A percentile compares a stretch with the other conserved stretches of the same genome.
These are phyloP conservation scores for Trichoderma sp. DNA, from an alignment of 2,329 filamentous ascomycete genomes.

Conservation along the genomic window DNA sequence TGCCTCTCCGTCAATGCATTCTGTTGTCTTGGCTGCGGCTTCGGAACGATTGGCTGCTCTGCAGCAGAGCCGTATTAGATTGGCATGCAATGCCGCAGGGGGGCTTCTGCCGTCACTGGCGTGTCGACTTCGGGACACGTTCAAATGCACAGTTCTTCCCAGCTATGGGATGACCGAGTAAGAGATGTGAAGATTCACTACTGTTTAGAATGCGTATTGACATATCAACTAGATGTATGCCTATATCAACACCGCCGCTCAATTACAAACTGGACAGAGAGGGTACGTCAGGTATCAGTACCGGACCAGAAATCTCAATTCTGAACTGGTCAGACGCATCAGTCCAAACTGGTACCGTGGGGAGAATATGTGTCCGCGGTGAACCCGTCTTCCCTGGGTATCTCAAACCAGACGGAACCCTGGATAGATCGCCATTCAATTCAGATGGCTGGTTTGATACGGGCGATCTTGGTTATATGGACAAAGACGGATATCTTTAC, in stretches of 20 bases:
- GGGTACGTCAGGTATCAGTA: slow-evolving; percentile 52
- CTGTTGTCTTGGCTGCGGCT: slow-evolving; percentile 49
- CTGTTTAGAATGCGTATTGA: not conserved
- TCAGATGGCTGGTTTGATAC: slow-evolving; percentile 53
- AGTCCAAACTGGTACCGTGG: slow-evolving; percentile 37
- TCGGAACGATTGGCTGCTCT: slow-evolving; percentile 39
- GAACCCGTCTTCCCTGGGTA: slow-evolving; percentile 52
- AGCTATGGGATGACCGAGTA: slow-evolving; percentile 59
- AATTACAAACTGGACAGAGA: slow-evolving; percentile 49
- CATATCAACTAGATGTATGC: slow-evolving; percentile 45
- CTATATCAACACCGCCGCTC: slow-evolving; percentile 54
- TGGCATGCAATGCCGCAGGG: slow-evolving; percentile 56
- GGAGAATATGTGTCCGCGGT: slow-evolving; percentile 50
- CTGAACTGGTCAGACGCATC: slow-evolving; percentile 40
- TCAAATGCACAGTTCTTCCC: slow-evolving; percentile 50
- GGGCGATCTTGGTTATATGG: slow-evolving; percentile 52
- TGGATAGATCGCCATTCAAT: slow-evolving; percentile 47
- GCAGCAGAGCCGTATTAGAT: slow-evolving; percentile 43
- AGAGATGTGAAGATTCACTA: slow-evolving; percentile 19
- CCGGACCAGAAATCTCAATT: slow-evolving; percentile 51
- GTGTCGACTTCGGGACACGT: slow-evolving; percentile 46
- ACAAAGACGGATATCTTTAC: slow-evolving; percentile 50
- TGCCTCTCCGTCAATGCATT: slow-evolving; percentile 56
- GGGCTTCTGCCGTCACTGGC: slow-evolving; percentile 52
- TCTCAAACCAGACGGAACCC: slow-evolving; percentile 40